phyloP scores from a whole-genome alignment of 1,139 yeast species.

The Yarrowia galli region DNA sequence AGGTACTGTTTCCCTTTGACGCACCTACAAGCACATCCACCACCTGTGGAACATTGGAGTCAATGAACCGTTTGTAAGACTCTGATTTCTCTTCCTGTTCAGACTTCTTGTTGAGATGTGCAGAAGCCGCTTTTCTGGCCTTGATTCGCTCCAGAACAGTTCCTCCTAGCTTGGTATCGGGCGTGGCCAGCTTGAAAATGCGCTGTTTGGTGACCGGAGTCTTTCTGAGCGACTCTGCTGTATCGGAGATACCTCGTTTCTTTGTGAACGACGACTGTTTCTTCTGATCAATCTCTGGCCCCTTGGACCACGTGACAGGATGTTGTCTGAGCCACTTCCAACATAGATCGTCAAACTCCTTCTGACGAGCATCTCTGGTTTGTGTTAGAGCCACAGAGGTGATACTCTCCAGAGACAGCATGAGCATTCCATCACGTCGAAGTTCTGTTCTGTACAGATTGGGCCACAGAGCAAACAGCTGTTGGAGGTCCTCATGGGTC shows the following conservation, averaged over 20 bases:
- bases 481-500: neutral
- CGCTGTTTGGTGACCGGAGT: conserved; percentile 22
- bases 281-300: neutral
- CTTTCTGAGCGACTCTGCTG: conserved; percentile 10
- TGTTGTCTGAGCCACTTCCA: conserved; percentile 23
- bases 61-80: conserved; percentile 6
- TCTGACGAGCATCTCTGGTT: neutral
- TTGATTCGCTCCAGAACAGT: conserved; percentile 25
- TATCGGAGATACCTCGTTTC: conserved; percentile 20
- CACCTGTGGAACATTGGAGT: conserved; percentile 25
- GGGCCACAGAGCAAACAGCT: conserved; percentile 23
- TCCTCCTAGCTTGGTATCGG: conserved; percentile 20
- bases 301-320: conserved; percentile 15
- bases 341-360: conserved; percentile 14
- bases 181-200: conserved; percentile 19
- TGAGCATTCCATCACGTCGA: conserved; percentile 10
- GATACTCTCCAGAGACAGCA: conserved; percentile 9
- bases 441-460: conserved; percentile 19
- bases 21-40: conserved; percentile 7
- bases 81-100: neutral
- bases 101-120: neutral
- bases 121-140: conserved; percentile 10
- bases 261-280: neutral
- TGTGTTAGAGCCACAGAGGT: conserved; percentile 6
- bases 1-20: neutral